Evolutionary conservation across 192 early-diverging fungal species (phyloP), one percentile per base, ranked within the genome.

Genomic region (Phycomyces nitens): DNA sequence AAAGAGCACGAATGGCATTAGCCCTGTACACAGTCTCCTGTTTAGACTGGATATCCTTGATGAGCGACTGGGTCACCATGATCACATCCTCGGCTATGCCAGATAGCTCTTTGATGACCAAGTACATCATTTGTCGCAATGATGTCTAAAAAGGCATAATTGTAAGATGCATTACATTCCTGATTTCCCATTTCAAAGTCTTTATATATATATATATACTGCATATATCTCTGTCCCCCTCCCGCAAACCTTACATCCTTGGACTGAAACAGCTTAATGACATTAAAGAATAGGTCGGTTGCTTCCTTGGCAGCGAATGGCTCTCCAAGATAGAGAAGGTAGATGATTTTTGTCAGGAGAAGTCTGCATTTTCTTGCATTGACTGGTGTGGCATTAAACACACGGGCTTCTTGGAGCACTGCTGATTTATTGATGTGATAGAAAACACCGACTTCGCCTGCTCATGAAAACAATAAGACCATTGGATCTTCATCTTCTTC

Each of bases 371-470:
- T 96, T 64, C 94, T 84, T 22, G 92, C 89, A 65, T 93, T 93
- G 67, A 99, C 93, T 18, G 97, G 97, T 24, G 93, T 88, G 66
- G 94, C 92, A 77, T 99, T 98, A 79, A 99, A 99, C 24, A 89
- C 88, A 61, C 95, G 90, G 34, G 97, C 91, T 74, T 99, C 97
- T 73, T 96, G 97, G 61, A 99, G 79, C 34, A 96, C 94, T 21
- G 84, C 86, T 59, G 89, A 90, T 71, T 93, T 95, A 82, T 99
- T 94, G 56, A 96, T 85, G 74, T 93, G 86, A 73, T 88, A 85
- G 69, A 92, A 89, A 60, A 92, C 81, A 44, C 88, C 89, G 61
- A 86, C 75, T 71, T 92, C 92, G 77, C 86, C 89, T 80, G 52
- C 40, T 40, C 23, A 20, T 9, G 20, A 44, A 20, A 23, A 55